These are phyloP conservation scores for Hydrangea macrophylla DNA, from an alignment of 148 eudicot species.

Conservation along the genomic window DNA sequence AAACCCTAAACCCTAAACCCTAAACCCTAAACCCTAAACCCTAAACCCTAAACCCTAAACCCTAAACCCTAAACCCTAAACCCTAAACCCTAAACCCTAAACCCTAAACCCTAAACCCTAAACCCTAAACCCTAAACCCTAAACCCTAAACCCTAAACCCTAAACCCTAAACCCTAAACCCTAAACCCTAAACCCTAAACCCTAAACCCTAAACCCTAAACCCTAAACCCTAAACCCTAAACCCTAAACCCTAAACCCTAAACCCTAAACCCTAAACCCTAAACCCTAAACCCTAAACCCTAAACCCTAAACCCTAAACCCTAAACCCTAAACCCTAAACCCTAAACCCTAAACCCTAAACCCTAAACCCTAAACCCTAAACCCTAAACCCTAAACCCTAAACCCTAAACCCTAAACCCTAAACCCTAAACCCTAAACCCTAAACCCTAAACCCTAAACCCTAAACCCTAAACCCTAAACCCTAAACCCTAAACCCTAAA, in stretches of 20 bases:
- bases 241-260: constrained; percentile 7
- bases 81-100: not conserved
- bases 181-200: constrained; percentile 6
- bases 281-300: constrained; percentile 7
- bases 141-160: not conserved
- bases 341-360: constrained; percentile 6
- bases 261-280: constrained; percentile 8
- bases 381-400: constrained; percentile 7
- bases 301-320: constrained; percentile 6
- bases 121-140: not conserved
- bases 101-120: not conserved
- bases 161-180: constrained; percentile 6
- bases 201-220: constrained; percentile 6
- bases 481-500: not conserved
- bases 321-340: constrained; percentile 1
- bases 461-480: not conserved
- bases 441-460: not conserved
- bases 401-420: not conserved
- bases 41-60: not conserved
- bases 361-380: constrained; percentile 7
- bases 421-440: not conserved
- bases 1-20: not conserved
- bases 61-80: not conserved
- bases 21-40: not conserved
- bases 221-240: constrained; percentile 7